Conservation (phyloP, 2,329 filamentous ascomycete genomes). For the Nigrospora osmanthi region DNA sequence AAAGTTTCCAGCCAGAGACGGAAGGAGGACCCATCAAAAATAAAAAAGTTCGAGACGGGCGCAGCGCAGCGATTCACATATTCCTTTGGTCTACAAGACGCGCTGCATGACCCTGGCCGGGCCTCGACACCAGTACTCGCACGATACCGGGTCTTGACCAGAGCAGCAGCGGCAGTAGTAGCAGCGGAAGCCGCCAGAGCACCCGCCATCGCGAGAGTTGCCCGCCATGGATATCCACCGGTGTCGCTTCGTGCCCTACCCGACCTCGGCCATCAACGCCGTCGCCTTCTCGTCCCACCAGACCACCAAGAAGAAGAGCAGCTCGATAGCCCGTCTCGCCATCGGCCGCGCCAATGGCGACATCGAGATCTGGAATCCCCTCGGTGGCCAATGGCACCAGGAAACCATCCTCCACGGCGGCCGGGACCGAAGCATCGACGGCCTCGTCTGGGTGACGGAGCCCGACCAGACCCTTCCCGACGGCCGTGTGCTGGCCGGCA, state of each 20-base stretch:
- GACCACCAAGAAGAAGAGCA: slow-evolving; percentile 36
- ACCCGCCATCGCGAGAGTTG: neutral
- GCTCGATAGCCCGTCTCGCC: slow-evolving; percentile 66
- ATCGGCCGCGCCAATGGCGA: slow-evolving; percentile 90
- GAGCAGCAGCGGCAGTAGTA: neutral
- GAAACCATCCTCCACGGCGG: slow-evolving; percentile 80
- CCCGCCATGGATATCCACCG: slow-evolving; percentile 84
- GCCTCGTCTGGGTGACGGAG: slow-evolving; percentile 85
- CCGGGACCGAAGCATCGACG: slow-evolving; percentile 80
- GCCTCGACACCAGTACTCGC: neutral
- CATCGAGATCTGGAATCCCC: slow-evolving; percentile 95
- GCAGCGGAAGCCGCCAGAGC: neutral
- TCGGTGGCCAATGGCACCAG: slow-evolving; percentile 77
- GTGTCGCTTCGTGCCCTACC: slow-evolving; percentile 90
- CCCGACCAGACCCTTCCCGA: slow-evolving; percentile 61
- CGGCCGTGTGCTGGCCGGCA: slow-evolving; percentile 58
- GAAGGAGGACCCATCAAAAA: neutral
- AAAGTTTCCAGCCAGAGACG: neutral
- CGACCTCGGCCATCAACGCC: slow-evolving; percentile 85
- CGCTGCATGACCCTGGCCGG: too few species aligned
- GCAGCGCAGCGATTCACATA: neutral
- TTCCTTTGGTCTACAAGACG: neutral
- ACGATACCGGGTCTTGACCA: neutral
- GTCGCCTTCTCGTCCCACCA: slow-evolving; percentile 82
- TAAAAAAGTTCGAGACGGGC: slow-evolving; percentile 1